Evolutionary conservation across 345 rosid genomes (phyloP).

Genomic region (Hibiscus trionum): DNA sequence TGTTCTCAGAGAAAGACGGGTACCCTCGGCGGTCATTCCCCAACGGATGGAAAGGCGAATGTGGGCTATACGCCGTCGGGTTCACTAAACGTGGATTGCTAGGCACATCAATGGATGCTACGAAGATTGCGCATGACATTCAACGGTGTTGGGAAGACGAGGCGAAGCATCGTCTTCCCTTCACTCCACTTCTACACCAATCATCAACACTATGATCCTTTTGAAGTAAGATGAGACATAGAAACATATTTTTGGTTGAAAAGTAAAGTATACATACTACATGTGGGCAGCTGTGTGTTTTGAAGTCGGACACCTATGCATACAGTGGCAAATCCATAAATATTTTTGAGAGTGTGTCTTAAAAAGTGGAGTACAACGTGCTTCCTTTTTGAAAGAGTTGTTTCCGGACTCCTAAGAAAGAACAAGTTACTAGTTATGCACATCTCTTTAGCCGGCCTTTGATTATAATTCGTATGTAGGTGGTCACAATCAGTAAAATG

Average conservation of each 20-base stretch:
- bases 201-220: neutral
- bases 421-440: too few relatives aligned
- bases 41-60: slow-evolving; percentile 90
- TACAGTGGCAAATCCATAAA: too few relatives aligned
- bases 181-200: slow-evolving; percentile 16
- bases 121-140: slow-evolving; percentile 63
- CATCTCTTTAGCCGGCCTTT: too few relatives aligned
- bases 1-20: slow-evolving; percentile 82
- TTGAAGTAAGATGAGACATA: neutral
- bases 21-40: slow-evolving; percentile 66
- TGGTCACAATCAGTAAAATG: too few relatives aligned
- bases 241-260: neutral
- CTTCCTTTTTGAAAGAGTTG: too few relatives aligned
- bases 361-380: too few relatives aligned
- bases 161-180: slow-evolving; percentile 20
- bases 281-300: slow-evolving; percentile 5
- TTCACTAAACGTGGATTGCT: slow-evolving; percentile 79
- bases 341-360: too few relatives aligned
- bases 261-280: neutral
- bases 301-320: neutral
- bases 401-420: too few relatives aligned
- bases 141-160: slow-evolving; percentile 33
- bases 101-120: slow-evolving; percentile 80
- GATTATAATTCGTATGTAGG: too few relatives aligned
- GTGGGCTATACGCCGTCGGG: slow-evolving; percentile 87